phyloP scores from a whole-genome alignment of 1,284 basidiomycete genomes.

The Pholiota adiposa region DNA sequence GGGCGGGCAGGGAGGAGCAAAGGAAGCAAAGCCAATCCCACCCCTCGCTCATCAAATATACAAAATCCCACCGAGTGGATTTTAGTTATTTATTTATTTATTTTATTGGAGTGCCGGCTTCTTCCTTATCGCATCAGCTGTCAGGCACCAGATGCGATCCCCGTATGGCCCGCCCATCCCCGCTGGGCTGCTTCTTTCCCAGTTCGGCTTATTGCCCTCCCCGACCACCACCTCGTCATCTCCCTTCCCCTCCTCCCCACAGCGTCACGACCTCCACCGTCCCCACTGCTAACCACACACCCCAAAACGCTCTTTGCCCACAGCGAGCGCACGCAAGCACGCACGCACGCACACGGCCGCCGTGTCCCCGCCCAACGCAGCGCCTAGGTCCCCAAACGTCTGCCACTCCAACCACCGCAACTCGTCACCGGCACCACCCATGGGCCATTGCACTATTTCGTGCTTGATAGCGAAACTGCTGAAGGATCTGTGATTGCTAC shows the following conservation, averaged over 20 bases:
- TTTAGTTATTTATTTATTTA: not conserved
- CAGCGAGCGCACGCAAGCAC: too few relatives aligned
- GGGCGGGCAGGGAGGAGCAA: not conserved
- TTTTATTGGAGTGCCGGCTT: not conserved
- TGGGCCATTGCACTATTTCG: too few relatives aligned
- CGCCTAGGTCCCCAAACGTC: too few relatives aligned
- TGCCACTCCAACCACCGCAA: too few relatives aligned
- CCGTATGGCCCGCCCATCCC: not conserved
- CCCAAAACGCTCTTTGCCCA: too few relatives aligned
- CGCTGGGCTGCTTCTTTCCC: conserved; percentile 1
- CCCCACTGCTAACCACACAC: too few relatives aligned
- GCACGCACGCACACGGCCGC: too few relatives aligned
- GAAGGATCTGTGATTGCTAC: not conserved
- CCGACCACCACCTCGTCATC: not conserved
- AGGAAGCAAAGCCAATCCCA: not conserved
- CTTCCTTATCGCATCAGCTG: conserved; percentile 8
- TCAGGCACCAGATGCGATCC: not conserved
- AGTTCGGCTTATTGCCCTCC: not conserved
- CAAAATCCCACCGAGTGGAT: not conserved
- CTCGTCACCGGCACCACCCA: too few relatives aligned
- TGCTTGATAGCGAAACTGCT: too few relatives aligned
- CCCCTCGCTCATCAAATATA: conserved; percentile 1
- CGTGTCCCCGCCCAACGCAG: too few relatives aligned
- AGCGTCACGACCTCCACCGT: too few relatives aligned
- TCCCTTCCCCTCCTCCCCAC: too few relatives aligned